These are phyloP conservation scores for Chaetomiaceae sp. DNA, from an alignment of 2,329 filamentous ascomycete genomes.

Conservation along the genomic window DNA sequence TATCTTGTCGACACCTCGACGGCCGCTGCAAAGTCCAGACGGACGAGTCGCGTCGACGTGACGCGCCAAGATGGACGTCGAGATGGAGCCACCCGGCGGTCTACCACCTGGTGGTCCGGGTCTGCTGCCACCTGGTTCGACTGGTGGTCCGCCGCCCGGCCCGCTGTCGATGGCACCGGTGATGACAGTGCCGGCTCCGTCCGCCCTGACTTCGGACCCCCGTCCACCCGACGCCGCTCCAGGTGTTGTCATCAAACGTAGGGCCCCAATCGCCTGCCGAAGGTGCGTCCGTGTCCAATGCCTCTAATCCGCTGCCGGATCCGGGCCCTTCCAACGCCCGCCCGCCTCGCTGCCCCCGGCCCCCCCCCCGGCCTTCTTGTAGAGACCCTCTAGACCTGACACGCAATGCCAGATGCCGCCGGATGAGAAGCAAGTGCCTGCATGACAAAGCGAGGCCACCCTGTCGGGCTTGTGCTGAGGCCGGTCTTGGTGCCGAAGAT, in stretches of 20 bases:
- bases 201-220: slow-evolving; percentile 1
- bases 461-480: slow-evolving; percentile 48
- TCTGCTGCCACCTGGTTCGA: too few relatives aligned
- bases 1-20: slow-evolving; percentile 1
- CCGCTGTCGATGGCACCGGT: slow-evolving; percentile 1
- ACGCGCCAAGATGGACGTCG: slow-evolving; percentile 18
- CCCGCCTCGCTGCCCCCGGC: background rate
- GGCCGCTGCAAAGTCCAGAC: too few relatives aligned
- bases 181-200: background rate
- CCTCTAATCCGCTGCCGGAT: too few relatives aligned
- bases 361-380: background rate
- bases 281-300: slow-evolving; percentile 36
- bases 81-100: slow-evolving; percentile 15
- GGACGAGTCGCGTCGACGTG: slow-evolving; percentile 2
- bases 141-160: too few relatives aligned
- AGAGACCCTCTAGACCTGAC: slow-evolving; percentile 5
- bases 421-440: slow-evolving; percentile 52
- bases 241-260: slow-evolving; percentile 38
- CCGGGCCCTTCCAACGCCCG: too few relatives aligned
- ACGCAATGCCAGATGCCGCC: slow-evolving; percentile 42
- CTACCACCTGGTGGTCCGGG: too few relatives aligned
- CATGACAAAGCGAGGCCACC: slow-evolving; percentile 45
- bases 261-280: slow-evolving; percentile 49
- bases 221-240: slow-evolving; percentile 3
- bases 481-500: slow-evolving; percentile 43